Conservation (phyloP, 176 grass and related monocot genomes). For the Cymbopogon citratus region DNA sequence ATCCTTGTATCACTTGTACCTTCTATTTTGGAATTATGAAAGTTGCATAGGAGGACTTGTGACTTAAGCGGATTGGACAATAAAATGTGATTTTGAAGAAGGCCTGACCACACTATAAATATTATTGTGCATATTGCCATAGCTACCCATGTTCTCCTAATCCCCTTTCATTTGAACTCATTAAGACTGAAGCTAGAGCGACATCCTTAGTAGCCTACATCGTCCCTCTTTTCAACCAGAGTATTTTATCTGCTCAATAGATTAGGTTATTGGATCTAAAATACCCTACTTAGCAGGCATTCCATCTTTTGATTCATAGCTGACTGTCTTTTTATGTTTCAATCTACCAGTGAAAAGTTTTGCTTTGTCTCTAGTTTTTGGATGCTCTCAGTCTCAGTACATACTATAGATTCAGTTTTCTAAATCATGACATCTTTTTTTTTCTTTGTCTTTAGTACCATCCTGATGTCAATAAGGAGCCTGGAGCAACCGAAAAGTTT, state of each 20-base stretch:
- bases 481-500: constrained; percentile 96
- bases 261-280: not conserved
- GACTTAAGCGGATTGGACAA: not conserved
- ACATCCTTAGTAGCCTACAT: constrained; percentile 8
- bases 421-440: not conserved
- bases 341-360: constrained; percentile 7
- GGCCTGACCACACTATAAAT: not conserved
- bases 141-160: not conserved
- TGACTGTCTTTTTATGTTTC: constrained; percentile 8
- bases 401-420: not conserved
- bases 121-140: not conserved
- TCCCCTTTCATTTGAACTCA: not conserved
- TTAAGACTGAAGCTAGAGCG: not conserved
- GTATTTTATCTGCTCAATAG: constrained; percentile 5
- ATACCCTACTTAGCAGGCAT: not conserved
- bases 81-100: not conserved
- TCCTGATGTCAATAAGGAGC: constrained; percentile 95
- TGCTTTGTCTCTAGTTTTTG: not conserved
- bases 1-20: not conserved
- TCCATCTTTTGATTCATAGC: not conserved
- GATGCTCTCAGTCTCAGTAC: constrained; percentile 13
- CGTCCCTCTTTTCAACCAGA: not conserved
- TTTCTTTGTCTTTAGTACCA: constrained; percentile 59
- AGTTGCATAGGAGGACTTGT: not conserved
- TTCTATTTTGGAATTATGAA: not conserved